phyloP scores from a whole-genome alignment of 192 early-diverging fungal species.

The Podila verticillata region DNA sequence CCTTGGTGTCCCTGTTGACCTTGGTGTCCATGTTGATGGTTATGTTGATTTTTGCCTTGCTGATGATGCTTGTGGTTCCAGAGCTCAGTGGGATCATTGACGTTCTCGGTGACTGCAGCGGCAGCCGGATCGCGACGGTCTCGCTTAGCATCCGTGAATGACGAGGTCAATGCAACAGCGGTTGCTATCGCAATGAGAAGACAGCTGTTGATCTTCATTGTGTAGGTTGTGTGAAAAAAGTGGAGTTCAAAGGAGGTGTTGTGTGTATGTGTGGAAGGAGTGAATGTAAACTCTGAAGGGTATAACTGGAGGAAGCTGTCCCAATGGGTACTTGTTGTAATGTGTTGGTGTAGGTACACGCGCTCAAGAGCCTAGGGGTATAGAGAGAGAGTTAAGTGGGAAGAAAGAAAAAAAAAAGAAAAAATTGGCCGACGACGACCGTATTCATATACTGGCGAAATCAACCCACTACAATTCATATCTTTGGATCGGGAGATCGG shows the following conservation, averaged over 20 bases:
- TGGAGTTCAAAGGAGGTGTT: background rate
- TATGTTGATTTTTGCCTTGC: background rate
- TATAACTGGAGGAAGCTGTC: background rate
- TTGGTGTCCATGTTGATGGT: background rate
- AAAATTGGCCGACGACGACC: background rate
- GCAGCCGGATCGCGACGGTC: constrained; percentile 14
- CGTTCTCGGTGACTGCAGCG: background rate
- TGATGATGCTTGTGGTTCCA: constrained; percentile 15
- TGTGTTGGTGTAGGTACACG: background rate
- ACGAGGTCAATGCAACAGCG: constrained; percentile 17
- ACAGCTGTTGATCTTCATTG: constrained; percentile 29
- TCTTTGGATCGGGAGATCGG: too few relatives aligned
- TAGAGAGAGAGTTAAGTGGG: background rate
- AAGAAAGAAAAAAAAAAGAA: background rate
- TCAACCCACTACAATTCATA: too few relatives aligned
- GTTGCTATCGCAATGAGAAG: constrained; percentile 27
- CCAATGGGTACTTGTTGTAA: background rate
- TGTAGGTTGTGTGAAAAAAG: background rate
- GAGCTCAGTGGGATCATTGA: constrained; percentile 2
- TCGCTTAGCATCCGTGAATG: constrained; percentile 26
- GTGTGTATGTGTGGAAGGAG: background rate
- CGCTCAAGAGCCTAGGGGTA: background rate
- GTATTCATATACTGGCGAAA: too few relatives aligned
- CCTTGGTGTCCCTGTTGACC: background rate
- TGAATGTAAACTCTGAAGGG: background rate